These are phyloP conservation scores for Phytophthora foliorum DNA, from an alignment of 352 stramenopile species.

Conservation along the genomic window DNA sequence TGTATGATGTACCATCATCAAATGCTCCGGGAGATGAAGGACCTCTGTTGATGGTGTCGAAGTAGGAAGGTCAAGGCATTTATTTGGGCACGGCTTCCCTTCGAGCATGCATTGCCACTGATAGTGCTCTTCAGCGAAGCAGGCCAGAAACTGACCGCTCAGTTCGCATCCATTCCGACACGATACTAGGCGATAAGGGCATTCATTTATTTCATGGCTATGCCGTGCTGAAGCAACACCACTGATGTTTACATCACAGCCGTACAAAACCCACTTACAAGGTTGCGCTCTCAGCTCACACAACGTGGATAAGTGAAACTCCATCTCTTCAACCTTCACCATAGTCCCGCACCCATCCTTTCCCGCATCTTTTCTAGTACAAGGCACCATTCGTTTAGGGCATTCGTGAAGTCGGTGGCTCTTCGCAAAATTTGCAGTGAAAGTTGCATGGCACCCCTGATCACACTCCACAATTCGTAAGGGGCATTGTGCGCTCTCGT, in stretches of 20 bases:
- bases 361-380: conserved; percentile 24
- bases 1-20: conserved; percentile 54
- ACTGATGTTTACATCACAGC: conserved; percentile 55
- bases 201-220: conserved; percentile 71
- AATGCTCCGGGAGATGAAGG: conserved; percentile 38
- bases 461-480: conserved; percentile 57
- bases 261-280: conserved; percentile 65
- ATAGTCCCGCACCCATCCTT: conserved; percentile 51
- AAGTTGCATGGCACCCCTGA: conserved; percentile 43
- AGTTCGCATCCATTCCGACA: conserved; percentile 66
- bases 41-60: not conserved
- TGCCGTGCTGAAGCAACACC: conserved; percentile 48
- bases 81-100: conserved; percentile 48
- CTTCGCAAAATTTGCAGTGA: conserved; percentile 53
- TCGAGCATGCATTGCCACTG: conserved; percentile 74
- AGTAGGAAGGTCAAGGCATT: conserved; percentile 11
- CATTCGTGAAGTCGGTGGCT: conserved; percentile 56
- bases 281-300: conserved; percentile 55
- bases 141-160: conserved; percentile 49
- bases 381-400: conserved; percentile 62
- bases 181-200: conserved; percentile 53
- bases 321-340: conserved; percentile 65
- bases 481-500: conserved; percentile 64
- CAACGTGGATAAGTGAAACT: conserved; percentile 62
- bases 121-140: conserved; percentile 70